These are phyloP conservation scores for Peronospora destructor DNA, from an alignment of 352 stramenopile species.

Conservation along the genomic window DNA sequence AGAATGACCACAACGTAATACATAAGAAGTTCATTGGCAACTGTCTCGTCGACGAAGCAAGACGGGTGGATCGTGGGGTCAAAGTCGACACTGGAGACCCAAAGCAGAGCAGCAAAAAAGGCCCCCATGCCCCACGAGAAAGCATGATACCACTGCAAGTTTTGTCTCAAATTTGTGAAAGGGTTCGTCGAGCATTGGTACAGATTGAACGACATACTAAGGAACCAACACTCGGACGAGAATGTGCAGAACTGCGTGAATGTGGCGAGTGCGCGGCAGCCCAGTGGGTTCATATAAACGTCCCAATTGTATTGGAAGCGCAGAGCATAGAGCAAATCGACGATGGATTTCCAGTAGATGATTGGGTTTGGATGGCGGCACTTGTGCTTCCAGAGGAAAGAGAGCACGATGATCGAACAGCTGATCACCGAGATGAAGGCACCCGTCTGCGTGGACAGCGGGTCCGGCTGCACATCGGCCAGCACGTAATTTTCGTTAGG, in stretches of 20 bases:
- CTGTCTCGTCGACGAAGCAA: constrained; percentile 73
- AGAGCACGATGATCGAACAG: constrained; percentile 66
- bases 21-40: constrained; percentile 50
- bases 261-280: constrained; percentile 50
- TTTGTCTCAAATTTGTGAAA: constrained; percentile 78
- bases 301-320: constrained; percentile 73
- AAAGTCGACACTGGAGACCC: constrained; percentile 46
- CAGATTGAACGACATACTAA: constrained; percentile 81
- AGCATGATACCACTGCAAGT: constrained; percentile 61
- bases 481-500: constrained; percentile 21
- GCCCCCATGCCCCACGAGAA: constrained; percentile 64
- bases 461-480: constrained; percentile 29
- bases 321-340: constrained; percentile 69
- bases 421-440: constrained; percentile 70
- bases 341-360: constrained; percentile 74
- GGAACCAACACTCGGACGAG: constrained; percentile 83
- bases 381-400: constrained; percentile 55
- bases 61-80: constrained; percentile 39
- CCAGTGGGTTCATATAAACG: constrained; percentile 36
- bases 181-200: constrained; percentile 83
- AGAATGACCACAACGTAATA: constrained; percentile 76
- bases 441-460: constrained; percentile 53
- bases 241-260: constrained; percentile 72
- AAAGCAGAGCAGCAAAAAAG: constrained; percentile 48
- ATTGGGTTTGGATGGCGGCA: constrained; percentile 80